Evolutionary conservation across 176 grass and related monocot genomes (phyloP), one percentile per base, ranked within the genome.

Genomic region (Elaeis guineensis): DNA sequence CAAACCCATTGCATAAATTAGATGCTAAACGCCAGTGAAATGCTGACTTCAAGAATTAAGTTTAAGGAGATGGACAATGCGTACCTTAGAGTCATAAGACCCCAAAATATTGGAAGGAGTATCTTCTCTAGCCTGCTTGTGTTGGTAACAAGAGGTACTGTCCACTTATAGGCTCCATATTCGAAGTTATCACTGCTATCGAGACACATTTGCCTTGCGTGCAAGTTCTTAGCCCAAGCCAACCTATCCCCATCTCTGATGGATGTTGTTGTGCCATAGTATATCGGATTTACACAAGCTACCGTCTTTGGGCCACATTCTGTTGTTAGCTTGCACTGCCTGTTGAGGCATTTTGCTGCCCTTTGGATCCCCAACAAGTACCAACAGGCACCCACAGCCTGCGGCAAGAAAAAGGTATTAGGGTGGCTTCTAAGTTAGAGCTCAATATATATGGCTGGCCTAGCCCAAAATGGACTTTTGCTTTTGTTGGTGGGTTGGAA

Each of bases 61-160:
- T 44, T 12, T 44, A 44, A 14, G 35, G 35, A 14, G 35, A 44
- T 44, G 35, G 3, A 51, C 1, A 19, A 28, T 16, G 16, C 39
- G 67, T 58, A 78, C 84, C 84, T 91, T 2, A 97, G 79, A 56
- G 87, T 97, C 92, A 91, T 91, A 3, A 97, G 84, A 52, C 87
- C 87, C 92, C 92, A 97, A 78, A 97, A 97, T 70, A 97, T 97
- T 1, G 92, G 92, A 5, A 97, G 84, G 65, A 97, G 65, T 16
- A 97, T 80, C 63, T 82, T 82, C 78, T 97, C 92, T 17, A 91
- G 21, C 4, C 92, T 55, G 63, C 55, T 91, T 50, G 80, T 35
- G 66, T 97, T 97, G 2, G 87, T 50, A 24, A 91, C 81, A 24
- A 97, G 92, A 62, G 69, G 69, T 58, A 97, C 84, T 2, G 81